A percentile compares a stretch with the other conserved stretches of the same genome.
Conservation (phyloP, 2,329 filamentous ascomycete species). For the Emericellopsis atlantica region DNA sequence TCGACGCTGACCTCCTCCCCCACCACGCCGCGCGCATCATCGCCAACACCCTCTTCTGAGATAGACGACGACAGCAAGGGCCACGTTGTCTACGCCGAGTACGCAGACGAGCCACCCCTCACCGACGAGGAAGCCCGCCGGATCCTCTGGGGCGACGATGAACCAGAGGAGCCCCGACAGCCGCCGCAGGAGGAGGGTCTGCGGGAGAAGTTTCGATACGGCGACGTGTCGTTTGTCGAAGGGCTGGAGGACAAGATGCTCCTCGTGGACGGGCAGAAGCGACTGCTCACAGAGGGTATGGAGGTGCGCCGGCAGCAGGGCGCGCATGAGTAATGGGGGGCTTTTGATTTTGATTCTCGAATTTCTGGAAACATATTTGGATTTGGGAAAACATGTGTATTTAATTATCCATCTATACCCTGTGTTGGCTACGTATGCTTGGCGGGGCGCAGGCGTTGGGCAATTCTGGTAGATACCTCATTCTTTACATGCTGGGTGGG, state of each 20-base stretch:
- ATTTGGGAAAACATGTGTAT: no score
- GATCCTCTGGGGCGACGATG: slow-evolving; percentile 21
- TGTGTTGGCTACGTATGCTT: no score
- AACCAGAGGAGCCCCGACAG: slow-evolving; percentile 3
- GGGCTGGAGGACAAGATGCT: slow-evolving; percentile 25
- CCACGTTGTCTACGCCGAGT: slow-evolving; percentile 4
- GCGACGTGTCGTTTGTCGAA: slow-evolving; percentile 17
- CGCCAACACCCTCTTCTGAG: background rate
- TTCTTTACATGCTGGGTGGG: no score
- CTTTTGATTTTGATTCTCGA: no score
- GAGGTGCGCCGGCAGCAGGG: no score
- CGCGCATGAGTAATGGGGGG: no score
- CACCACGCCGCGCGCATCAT: background rate
- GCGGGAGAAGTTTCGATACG: slow-evolving; percentile 26
- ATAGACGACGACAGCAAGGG: background rate
- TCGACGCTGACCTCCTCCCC: background rate
- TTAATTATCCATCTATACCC: no score
- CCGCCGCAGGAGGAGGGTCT: slow-evolving; percentile 9
- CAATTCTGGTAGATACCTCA: no score
- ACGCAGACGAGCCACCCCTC: slow-evolving; percentile 17
- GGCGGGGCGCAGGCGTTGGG: no score
- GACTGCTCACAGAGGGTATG: slow-evolving; percentile 8
- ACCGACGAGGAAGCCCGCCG: slow-evolving; percentile 24
- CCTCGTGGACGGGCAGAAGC: slow-evolving; percentile 20
- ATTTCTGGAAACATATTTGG: no score